A percentile compares a stretch with the other conserved stretches of the same genome.
Evolutionary conservation across 352 stramenopile species (phyloP).

Genomic region (Phytophthora capsici): DNA sequence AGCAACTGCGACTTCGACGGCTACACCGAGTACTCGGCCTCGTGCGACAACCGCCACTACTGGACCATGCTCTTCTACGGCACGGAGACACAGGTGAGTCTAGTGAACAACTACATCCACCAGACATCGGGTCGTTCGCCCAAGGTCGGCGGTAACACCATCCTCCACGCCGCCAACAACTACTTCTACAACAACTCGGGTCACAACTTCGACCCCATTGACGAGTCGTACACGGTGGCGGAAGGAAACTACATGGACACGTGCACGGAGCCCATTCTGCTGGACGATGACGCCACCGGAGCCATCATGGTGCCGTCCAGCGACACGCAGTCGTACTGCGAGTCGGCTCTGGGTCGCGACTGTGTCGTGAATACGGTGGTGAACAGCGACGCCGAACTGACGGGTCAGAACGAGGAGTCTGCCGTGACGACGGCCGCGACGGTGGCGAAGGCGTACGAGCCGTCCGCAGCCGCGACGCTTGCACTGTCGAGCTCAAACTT

Average conservation of each 20-base stretch:
- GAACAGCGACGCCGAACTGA: constrained; percentile 6
- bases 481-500: constrained; percentile 32
- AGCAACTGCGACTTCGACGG: background rate
- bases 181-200: constrained; percentile 1
- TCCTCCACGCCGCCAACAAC: background rate
- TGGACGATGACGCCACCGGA: constrained; percentile 19
- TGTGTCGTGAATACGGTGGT: background rate
- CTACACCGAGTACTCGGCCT: background rate
- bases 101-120: constrained; percentile 29
- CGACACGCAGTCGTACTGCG: background rate
- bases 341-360: background rate
- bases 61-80: constrained; percentile 56
- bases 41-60: constrained; percentile 36
- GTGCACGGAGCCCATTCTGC: constrained; percentile 28
- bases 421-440: constrained; percentile 23
- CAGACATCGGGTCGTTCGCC: constrained; percentile 35
- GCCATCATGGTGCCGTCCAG: constrained; percentile 24
- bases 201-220: background rate
- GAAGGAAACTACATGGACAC: constrained; percentile 42
- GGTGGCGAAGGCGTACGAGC: constrained; percentile 23
- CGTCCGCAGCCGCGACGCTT: constrained; percentile 18
- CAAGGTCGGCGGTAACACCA: constrained; percentile 30
- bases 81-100: constrained; percentile 41
- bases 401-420: constrained; percentile 25
- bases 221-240: background rate